Evolutionary conservation across 345 rosid genomes (phyloP).

Genomic region (Laguncularia racemosa): DNA sequence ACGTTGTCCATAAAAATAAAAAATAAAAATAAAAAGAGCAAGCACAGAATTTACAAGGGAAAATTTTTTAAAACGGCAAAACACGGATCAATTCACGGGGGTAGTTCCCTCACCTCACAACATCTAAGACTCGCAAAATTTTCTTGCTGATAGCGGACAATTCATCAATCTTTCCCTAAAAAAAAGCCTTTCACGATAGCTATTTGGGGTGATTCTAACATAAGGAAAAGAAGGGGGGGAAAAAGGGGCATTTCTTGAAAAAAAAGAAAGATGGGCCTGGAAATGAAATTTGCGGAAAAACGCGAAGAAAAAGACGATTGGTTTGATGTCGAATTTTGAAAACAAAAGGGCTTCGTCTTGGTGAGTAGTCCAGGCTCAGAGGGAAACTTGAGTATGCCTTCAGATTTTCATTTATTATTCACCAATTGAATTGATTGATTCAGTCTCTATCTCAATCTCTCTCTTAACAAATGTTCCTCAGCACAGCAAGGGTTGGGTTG

Average conservation of each 20-base stretch:
- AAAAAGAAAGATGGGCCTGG: conserved; percentile 53
- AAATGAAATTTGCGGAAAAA: conserved; percentile 52
- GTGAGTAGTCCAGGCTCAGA: conserved; percentile 48
- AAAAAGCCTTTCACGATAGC: background rate
- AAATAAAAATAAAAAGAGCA: too few relatives aligned
- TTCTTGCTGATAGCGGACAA: too few relatives aligned
- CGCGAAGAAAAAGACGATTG: conserved; percentile 76
- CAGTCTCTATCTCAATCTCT: too few relatives aligned
- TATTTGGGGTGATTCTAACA: too few relatives aligned
- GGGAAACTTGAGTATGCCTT: conserved; percentile 56
- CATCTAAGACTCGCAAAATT: too few relatives aligned
- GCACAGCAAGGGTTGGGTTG: too few relatives aligned
- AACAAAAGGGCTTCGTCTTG: conserved; percentile 42
- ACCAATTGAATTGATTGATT: background rate
- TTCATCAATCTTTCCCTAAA: background rate
- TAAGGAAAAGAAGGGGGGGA: background rate
- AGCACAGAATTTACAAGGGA: too few relatives aligned
- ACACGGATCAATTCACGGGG: too few relatives aligned
- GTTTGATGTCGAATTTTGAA: conserved; percentile 69
- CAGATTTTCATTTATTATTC: conserved; percentile 50
- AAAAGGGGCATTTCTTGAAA: conserved; percentile 42
- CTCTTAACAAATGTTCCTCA: too few relatives aligned
- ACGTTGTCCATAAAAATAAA: too few relatives aligned
- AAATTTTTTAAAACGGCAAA: too few relatives aligned
- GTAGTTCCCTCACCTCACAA: too few relatives aligned